Percentiles rank a stretch among this genome's conserved stretches.
phyloP scores from a whole-genome alignment of 345 rosid genomes.

The Lepidium didymum region DNA sequence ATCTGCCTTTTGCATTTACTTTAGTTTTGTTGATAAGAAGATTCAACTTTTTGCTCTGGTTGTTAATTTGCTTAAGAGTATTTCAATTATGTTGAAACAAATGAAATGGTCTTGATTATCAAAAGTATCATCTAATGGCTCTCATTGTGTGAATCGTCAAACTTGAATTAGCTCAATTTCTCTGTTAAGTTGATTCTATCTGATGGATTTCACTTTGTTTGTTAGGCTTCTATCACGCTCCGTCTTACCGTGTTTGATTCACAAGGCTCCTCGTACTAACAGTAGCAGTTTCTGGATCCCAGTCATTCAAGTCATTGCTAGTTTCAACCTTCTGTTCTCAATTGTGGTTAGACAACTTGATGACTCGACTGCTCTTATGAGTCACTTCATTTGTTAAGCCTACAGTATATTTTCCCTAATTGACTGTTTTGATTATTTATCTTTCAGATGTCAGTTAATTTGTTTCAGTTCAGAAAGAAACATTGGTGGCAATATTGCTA shows the following conservation, averaged over 20 bases:
- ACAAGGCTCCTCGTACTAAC: slow-evolving; percentile 58
- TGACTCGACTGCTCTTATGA: not conserved
- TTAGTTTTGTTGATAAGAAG: not conserved
- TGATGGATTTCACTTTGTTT: slow-evolving; percentile 4
- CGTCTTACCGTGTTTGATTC: slow-evolving; percentile 51
- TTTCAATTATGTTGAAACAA: too few relatives aligned
- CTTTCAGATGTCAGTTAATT: slow-evolving; percentile 50
- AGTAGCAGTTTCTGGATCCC: slow-evolving; percentile 93
- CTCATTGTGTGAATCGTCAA: not conserved
- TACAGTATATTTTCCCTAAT: not conserved
- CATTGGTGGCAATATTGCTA: slow-evolving; percentile 81
- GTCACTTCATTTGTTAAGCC: not conserved
- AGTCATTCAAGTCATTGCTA: slow-evolving; percentile 62
- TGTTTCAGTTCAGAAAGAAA: slow-evolving; percentile 38
- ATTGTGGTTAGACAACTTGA: slow-evolving; percentile 41
- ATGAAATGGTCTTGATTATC: too few relatives aligned
- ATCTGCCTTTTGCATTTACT: not conserved
- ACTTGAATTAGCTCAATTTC: not conserved
- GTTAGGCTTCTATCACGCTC: slow-evolving; percentile 62
- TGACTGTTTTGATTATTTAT: not conserved
- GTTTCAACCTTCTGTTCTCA: slow-evolving; percentile 63
- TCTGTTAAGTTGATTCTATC: not conserved
- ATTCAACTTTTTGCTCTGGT: not conserved
- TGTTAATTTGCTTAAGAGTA: too few relatives aligned
- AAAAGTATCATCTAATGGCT: not conserved